Evolutionary conservation across 208 protist species (phyloP), one percentile per base, ranked within the genome.

Genomic region (Balamuthia mandrillaris): DNA sequence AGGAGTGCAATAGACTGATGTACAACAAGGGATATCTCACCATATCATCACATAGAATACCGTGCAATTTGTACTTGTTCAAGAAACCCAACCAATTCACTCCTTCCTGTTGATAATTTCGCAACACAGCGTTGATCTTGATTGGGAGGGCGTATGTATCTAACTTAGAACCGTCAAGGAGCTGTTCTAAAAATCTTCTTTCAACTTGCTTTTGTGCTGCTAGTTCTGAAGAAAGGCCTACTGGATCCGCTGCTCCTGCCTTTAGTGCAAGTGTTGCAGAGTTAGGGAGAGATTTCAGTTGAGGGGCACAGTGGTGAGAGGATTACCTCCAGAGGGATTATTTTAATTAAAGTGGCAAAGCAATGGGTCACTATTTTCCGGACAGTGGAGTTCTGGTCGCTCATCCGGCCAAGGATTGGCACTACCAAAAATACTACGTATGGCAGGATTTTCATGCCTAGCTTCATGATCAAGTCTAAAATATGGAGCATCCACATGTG

Each of bases 11-110:
- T 21, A 84, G 60, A 82, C 18, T 83, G 18, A 74, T 21, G 24
- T 33, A 24, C 18, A 74, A n/a, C 16, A 21, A 21, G 18, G 18
- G 6, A 7, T 87, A 10, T 85, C 16, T 29, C 51, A 58, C 18
- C 81, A 78, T 93, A 61, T 92, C 95, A 75, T 97, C 96, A 68
- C 91, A 92, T 0, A 98, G 89, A 18, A 97, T 95, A 35, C 96
- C 96, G 81, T 96, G 90, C 3, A 96, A 75, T 24, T 92, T 60
- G 66, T 93, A 96, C 44, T 88, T 84, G 60, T 90, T 66, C 12
- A 97, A 85, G 70, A 97, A 97, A 10, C 68, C 87, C 12, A 97
- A 52, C 96, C 96, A 97, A 66, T 92, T 93, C 14, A 97, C 68
- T 47, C 96, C 96, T 31, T 96, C 93, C 44, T 92, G 88, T 88